These are phyloP conservation scores for Amanita fuliginea DNA, from an alignment of 768 basidiomycete genomes.

Conservation along the genomic window DNA sequence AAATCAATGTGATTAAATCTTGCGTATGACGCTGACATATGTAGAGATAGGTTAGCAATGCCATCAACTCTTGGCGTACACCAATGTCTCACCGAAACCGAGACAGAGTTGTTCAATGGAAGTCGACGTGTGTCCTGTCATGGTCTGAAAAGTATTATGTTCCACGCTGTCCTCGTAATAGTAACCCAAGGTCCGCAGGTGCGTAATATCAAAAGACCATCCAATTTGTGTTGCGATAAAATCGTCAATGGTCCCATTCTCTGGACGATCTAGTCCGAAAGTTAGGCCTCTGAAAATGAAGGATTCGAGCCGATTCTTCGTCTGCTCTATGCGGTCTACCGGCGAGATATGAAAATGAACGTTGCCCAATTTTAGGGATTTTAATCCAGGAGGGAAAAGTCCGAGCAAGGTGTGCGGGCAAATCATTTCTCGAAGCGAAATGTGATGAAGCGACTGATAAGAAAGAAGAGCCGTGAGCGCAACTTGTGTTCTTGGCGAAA, in stretches of 20 bases:
- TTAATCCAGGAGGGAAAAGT: not conserved
- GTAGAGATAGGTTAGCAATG: too few species aligned
- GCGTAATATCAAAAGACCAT: not conserved
- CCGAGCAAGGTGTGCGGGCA: not conserved
- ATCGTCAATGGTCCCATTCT: not conserved
- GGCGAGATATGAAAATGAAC: not conserved
- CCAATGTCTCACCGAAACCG: not conserved
- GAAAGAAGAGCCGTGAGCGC: not conserved
- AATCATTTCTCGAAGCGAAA: not conserved
- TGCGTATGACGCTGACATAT: not conserved
- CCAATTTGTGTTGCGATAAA: not conserved
- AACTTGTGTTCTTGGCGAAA: not conserved
- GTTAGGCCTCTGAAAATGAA: not conserved
- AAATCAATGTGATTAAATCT: not conserved
- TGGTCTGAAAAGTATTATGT: not conserved
- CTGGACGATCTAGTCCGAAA: not conserved
- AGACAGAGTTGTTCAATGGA: not conserved
- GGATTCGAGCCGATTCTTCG: not conserved
- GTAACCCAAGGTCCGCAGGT: not conserved
- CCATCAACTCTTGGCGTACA: too few species aligned
- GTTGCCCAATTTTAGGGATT: not conserved
- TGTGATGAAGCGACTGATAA: not conserved
- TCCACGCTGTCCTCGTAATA: not conserved
- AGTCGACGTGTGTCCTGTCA: not conserved
- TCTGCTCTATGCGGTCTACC: not conserved